Evolutionary conservation across 768 basidiomycete genomes (phyloP).

Genomic region (Pleurotus eryngii): DNA sequence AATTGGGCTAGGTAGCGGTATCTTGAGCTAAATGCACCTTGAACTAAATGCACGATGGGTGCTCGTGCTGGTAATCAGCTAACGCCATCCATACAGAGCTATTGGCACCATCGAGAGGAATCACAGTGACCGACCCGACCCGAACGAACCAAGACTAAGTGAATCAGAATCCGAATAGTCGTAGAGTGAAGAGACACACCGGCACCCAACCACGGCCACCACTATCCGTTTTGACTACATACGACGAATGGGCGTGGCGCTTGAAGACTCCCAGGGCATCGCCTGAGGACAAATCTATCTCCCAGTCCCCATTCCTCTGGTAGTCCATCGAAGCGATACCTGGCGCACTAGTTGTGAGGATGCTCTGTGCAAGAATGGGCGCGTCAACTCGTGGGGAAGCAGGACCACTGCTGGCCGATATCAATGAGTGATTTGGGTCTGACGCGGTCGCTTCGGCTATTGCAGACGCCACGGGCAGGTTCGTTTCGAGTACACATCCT

Average conservation of each 20-base stretch:
- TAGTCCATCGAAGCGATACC: slow-evolving; percentile 97
- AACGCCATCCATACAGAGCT: too few relatives aligned
- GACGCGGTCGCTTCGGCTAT: slow-evolving; percentile 78
- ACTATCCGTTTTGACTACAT: slow-evolving; percentile 89
- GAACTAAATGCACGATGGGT: too few relatives aligned
- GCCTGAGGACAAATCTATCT: slow-evolving; percentile 85
- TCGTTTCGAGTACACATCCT: slow-evolving; percentile 92
- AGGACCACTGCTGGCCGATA: slow-evolving; percentile 23
- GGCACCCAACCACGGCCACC: slow-evolving; percentile 98
- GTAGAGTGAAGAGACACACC: slow-evolving; percentile 35
- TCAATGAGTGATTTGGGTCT: slow-evolving; percentile 22
- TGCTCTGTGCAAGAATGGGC: slow-evolving; percentile 85
- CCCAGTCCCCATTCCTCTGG: slow-evolving; percentile 88
- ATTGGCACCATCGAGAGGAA: slow-evolving; percentile 40
- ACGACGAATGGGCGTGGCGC: slow-evolving; percentile 97
- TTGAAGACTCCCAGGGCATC: slow-evolving; percentile 92
- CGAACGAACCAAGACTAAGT: slow-evolving; percentile 87
- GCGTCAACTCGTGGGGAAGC: slow-evolving; percentile 44
- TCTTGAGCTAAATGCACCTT: too few relatives aligned
- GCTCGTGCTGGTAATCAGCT: too few relatives aligned
- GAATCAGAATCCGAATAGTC: not conserved
- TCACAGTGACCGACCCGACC: slow-evolving; percentile 71
- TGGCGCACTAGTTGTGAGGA: slow-evolving; percentile 94
- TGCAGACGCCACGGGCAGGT: slow-evolving; percentile 84
- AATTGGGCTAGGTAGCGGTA: too few relatives aligned